Evolutionary conservation across 2,329 filamentous ascomycete genomes (phyloP).

Genomic region (Sordariomycetes sp.): DNA sequence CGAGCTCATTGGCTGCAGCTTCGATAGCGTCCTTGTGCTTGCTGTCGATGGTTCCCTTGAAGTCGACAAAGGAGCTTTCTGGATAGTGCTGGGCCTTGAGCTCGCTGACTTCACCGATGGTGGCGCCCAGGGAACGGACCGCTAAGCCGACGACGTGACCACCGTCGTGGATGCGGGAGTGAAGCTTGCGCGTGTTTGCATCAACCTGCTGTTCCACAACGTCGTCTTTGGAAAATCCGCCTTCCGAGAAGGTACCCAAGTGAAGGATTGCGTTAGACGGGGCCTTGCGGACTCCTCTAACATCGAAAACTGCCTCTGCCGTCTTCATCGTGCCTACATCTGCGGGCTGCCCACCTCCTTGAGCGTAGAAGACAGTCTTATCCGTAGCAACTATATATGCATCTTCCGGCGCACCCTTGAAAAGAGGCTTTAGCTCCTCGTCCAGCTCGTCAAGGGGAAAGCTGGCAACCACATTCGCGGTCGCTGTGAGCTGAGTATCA

Average conservation of each 20-base stretch:
- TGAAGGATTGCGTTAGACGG: slow-evolving; percentile 1
- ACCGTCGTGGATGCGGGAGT: slow-evolving; percentile 4
- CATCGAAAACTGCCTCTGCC: neutral
- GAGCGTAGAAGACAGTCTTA: slow-evolving; percentile 4
- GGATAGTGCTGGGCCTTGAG: slow-evolving; percentile 66
- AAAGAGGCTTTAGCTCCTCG: slow-evolving; percentile 10
- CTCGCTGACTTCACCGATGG: slow-evolving; percentile 50
- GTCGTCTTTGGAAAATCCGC: neutral
- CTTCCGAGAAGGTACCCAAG: slow-evolving; percentile 1
- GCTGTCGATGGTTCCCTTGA: slow-evolving; percentile 56
- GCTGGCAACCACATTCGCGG: neutral
- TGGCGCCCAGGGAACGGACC: slow-evolving; percentile 45
- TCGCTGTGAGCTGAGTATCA: too few species aligned
- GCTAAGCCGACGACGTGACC: slow-evolving; percentile 24
- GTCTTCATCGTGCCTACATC: slow-evolving; percentile 1
- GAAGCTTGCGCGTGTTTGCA: slow-evolving; percentile 1
- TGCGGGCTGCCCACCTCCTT: slow-evolving; percentile 4
- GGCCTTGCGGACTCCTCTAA: neutral
- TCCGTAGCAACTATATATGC: slow-evolving; percentile 1
- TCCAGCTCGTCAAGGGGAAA: neutral
- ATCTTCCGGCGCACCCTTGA: slow-evolving; percentile 2
- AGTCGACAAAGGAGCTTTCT: slow-evolving; percentile 57
- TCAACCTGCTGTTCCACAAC: slow-evolving; percentile 3
- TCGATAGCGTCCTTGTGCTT: slow-evolving; percentile 56
- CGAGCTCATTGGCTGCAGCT: slow-evolving; percentile 6